Evolutionary conservation across 805 yeast species (phyloP), one percentile per base, ranked within the genome.

Genomic region (Spathaspora sp.): DNA sequence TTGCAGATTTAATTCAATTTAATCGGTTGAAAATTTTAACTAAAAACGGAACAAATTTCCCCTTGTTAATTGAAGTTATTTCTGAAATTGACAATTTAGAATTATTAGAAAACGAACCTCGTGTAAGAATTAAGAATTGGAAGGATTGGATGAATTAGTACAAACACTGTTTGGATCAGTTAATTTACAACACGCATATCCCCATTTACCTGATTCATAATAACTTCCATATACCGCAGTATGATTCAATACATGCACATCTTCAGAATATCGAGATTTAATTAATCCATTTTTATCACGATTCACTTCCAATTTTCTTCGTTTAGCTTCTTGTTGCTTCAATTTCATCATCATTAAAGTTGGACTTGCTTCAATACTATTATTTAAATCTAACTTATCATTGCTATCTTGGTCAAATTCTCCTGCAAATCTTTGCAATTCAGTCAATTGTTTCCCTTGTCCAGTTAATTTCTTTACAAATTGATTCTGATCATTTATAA

Each of bases 401-500:
- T 17, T 43, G 28, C 47, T 50, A 20, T 49, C 48, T 12, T 55
- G 43, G 47, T 59, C 52, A 6, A 55, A 45, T 9, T 70, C 75
- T 73, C 75, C 69, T 0, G 75, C 72, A 59, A 71, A 70, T 48
- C 61, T 55, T 52, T 72, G 74, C 38, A 66, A 56, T 18, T 62
- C 57, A 11, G 54, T 50, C 20, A 69, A 51, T 14, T 58, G 58
- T 20, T 52, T 35, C 17, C 57, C 64, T 29, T 69, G 70, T 3
- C 53, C 54, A 20, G 48, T 50, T 19, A 75, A 60, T 55, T 78
- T 77, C 32, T 83, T 72, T 18, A 79, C 85, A 66, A 79, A 86
- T 63, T 78, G 75, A 20, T 71, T 68, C 55, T 52, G 72, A 58
- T 59, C 78, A 49, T 72, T 71, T 16, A 73, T 57, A 44, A 68